Base-by-base conservation (phyloP, 345 rosid species). In the Ceriops zippeliana region DNA sequence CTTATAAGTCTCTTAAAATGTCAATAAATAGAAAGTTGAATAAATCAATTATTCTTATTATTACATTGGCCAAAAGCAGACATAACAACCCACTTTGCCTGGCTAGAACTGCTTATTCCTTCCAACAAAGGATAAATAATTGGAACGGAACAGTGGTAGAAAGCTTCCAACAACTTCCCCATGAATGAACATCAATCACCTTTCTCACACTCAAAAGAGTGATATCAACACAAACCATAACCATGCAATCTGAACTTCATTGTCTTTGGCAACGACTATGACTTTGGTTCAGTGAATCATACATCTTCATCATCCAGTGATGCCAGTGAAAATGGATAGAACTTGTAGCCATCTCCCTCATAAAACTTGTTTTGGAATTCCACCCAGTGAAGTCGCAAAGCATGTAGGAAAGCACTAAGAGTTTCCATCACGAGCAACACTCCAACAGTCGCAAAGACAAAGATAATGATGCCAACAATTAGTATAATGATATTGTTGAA, bases 371-470 rank as follows among this genome's bases (percentile, higher is more conserved):
- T 95, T 63, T 89, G 96, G 80, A 87, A 95, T 76, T 95, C 98
- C 63, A 95, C 98, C 98, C 99, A 87, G 83, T 91, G 99, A 69
- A 95, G 99, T 71, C 98, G 89, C 75, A 95, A 79, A 0, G 99
- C 99, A 74, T 90, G 99, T 2, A 89, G 85, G 85, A 96, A 92
- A 20, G 98, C 98, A 51, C 98, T 90, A 22, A 96, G 90, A 53
- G 99, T 96, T 80, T 96, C 98, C 98, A 96, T 96, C 69, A 96
- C 91, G 27, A 96, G 91, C 80, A 92, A 71, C 61, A 96, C 98
- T 35, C 97, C 97, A 24, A 92, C 90, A 0, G 99, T 96, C 52
- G 97, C 97, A 31, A 81, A 90, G 16, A 90, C 46, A 49, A 92
- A 95, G 76, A 95, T 71, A 11, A 92, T 57, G 84, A 83, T 61